Conservation (phyloP, 106 monocot genomes). For the Ottelia alismoides region DNA sequence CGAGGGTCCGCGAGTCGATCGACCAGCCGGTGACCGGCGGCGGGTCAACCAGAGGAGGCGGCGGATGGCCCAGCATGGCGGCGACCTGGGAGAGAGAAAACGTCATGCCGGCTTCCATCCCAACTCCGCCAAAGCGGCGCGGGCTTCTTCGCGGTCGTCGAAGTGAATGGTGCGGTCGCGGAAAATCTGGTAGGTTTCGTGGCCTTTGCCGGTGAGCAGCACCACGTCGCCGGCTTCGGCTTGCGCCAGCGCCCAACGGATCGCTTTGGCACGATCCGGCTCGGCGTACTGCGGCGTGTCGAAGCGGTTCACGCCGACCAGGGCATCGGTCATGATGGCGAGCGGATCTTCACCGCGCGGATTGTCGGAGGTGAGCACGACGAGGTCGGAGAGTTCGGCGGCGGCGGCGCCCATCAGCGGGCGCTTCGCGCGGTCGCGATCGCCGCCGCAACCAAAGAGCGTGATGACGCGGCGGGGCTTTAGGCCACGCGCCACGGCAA, state of each 20-base stretch:
- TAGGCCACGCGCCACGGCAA: background rate
- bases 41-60: background rate
- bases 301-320: background rate
- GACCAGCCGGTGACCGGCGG: background rate
- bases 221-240: background rate
- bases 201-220: background rate
- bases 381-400: background rate
- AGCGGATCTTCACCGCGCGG: background rate
- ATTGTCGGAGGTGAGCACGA: background rate
- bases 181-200: background rate
- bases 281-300: background rate
- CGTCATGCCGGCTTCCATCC: background rate
- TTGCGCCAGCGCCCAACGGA: background rate
- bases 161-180: background rate
- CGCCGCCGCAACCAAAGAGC: background rate
- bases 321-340: background rate
- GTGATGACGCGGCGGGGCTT: background rate
- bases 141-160: background rate
- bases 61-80: background rate
- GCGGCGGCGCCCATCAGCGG: background rate
- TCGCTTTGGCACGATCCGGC: background rate
- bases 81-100: no score
- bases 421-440: background rate
- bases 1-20: background rate
- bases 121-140: background rate